Base-by-base conservation (phyloP, 257 asterid species). In the Salvia rosmarinus region DNA sequence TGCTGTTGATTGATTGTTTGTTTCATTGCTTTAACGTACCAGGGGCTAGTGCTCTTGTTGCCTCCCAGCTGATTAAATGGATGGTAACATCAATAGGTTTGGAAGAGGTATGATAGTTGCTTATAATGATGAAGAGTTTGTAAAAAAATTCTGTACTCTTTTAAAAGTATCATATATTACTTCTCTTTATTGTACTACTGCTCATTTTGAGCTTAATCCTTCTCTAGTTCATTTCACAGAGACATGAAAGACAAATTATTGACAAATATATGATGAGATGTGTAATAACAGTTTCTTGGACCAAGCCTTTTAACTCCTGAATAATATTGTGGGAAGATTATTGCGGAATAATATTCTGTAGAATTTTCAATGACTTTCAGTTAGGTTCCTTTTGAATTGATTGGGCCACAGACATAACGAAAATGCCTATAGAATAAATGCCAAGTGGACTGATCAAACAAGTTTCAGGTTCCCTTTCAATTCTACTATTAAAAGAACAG, bases 41-140 rank as follows among this genome's bases (percentile, higher is more conserved):
- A 75, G 84, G 74, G 51, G 20, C 35, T 67, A n/a, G n/a, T 67
- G 54, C 52, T 71, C 23, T 30, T 11, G 70, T 62, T 67, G 37
- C 61, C 56, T 35, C 56, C 68, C 75, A 55, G 71, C 75, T 67
- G 78, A 58, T 71, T 55, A 64, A 67, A 78, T 78, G 83, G 85
- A 78, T 42, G 56, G 60, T 49, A 78, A 47, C 32, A 44, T 55
- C 77, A 75, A 66, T 50, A 74, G 74, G 74, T 81, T 81, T 46
- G 85, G 85, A 40, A 81, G 55, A 81, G 85, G 83, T 78, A 50
- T 21, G 82, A 8, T 11, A 56, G 6, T 71, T 59, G 37, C 72
- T 68, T 62, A 2, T 30, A 57, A 47, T 10, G 62, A 23, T 7
- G 5, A 21, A 19, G 40, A 4, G 17, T 17, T 59, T 59, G 68